Percentiles rank a stretch among this genome's conserved stretches.
These are phyloP conservation scores for Hymenoscyphus salicellus DNA, from an alignment of 2,329 filamentous ascomycete species.

Conservation along the genomic window DNA sequence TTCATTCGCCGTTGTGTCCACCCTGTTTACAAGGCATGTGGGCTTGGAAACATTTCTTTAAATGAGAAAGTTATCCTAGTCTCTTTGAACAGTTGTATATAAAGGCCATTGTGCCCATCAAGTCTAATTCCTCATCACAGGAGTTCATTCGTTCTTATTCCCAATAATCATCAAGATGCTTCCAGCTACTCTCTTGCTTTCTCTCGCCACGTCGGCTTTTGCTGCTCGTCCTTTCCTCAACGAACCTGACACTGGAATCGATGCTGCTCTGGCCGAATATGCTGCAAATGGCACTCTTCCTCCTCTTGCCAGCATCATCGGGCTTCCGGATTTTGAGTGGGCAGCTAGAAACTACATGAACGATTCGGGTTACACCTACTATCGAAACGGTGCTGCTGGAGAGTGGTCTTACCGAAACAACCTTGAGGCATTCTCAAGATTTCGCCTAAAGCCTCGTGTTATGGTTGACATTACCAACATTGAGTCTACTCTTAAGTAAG, in stretches of 20 bases:
- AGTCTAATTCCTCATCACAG: not conserved
- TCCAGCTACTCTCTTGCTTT: not conserved
- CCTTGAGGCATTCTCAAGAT: constrained; percentile 51
- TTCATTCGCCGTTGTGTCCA: no score
- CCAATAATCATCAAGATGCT: not conserved
- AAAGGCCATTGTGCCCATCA: not conserved
- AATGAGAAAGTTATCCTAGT: not conserved
- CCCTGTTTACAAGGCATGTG: not conserved
- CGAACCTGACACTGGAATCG: constrained; percentile 8
- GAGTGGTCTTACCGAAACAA: constrained; percentile 57
- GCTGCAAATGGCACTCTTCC: not conserved
- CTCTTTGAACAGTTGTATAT: not conserved
- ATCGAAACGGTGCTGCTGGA: constrained; percentile 53
- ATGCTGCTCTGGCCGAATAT: constrained; percentile 14
- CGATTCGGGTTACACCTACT: constrained; percentile 51
- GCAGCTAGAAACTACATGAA: constrained; percentile 50
- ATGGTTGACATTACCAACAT: constrained; percentile 48
- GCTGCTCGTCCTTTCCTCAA: constrained; percentile 1
- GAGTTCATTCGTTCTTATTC: not conserved
- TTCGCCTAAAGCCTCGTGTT: constrained; percentile 47
- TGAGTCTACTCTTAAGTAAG: constrained; percentile 37
- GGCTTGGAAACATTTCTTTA: not conserved
- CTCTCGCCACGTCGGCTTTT: not conserved
- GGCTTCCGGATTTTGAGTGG: constrained; percentile 54
- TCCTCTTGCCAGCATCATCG: constrained; percentile 43